Percentiles rank a stretch among this genome's conserved stretches.
Conservation (phyloP, 208 protist species). For the Wallacemonas sp. region DNA sequence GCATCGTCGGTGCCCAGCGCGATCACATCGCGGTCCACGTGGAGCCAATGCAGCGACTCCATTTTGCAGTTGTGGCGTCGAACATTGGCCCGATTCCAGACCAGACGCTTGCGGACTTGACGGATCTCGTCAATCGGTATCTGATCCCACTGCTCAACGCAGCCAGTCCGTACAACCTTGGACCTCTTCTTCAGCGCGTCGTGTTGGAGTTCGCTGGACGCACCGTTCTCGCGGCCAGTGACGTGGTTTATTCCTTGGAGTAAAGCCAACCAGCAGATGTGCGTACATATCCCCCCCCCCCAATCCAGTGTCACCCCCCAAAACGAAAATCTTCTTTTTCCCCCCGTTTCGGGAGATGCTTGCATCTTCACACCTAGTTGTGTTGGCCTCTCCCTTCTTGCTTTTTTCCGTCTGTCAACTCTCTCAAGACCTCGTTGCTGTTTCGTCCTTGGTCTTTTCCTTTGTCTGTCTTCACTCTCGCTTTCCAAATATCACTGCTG, state of each 20-base stretch:
- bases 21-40: conserved; percentile 27
- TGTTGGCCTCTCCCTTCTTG: conserved; percentile 6
- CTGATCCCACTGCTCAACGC: conserved; percentile 41
- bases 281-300: too few relatives aligned
- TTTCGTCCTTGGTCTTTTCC: conserved; percentile 19
- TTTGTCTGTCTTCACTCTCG: too few relatives aligned
- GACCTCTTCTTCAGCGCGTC: conserved; percentile 23
- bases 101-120: conserved; percentile 19
- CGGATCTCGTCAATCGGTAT: conserved; percentile 26
- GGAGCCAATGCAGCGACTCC: conserved; percentile 22
- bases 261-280: too few relatives aligned
- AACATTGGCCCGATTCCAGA: conserved; percentile 43
- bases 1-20: conserved; percentile 8
- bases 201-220: conserved; percentile 25
- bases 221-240: conserved; percentile 23
- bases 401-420: conserved; percentile 18
- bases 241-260: conserved; percentile 28
- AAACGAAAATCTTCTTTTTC: too few relatives aligned
- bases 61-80: conserved; percentile 31
- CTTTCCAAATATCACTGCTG: too few relatives aligned
- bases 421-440: too few relatives aligned
- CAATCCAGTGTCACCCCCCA: too few relatives aligned
- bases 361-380: not conserved
- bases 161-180: conserved; percentile 26
- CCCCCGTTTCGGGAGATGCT: too few relatives aligned